Evolutionary conservation across 1,284 basidiomycete species (phyloP), one percentile per base, ranked within the genome.

Genomic region (Coniferiporia weirii): DNA sequence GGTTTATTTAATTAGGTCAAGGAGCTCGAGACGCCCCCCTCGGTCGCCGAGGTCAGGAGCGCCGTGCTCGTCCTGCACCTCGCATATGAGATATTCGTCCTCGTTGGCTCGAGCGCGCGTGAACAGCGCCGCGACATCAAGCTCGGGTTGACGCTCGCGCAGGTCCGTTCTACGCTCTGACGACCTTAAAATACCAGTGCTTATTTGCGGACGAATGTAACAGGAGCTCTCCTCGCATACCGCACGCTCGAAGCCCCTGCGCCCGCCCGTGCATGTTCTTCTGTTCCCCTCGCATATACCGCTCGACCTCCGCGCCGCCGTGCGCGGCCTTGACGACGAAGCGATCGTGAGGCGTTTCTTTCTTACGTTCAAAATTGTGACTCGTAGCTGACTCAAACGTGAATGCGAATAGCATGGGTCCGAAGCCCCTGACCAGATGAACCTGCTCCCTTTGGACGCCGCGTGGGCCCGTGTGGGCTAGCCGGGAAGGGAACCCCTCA

Each of bases 391-490:
- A 48, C 62, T 49, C 45, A 48, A n/a, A 48, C 47, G 34, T 50
- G 46, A 7, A 40, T 15, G 59, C 58, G 56, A 62, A 35, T 64
- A 91, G 89, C 88, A 88, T 59, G 74, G 73, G 27, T 77, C 77
- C 15, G 70, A 78, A 36, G 71, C 81, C 47, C 86, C 87, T 10
- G 82, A 89, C 63, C 87, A 91, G 64, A 91, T 91, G 87, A 89
- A 91, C 67, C 71, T 91, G 20, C 66, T 91, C n/a, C 76, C 84
- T 13, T 73, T 73, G 12, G 59, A 68, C 8, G 82, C 87, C 52
- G 86, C 86, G 17, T 67, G 75, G 15, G 71, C 73, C 57, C 85
- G 88, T 67, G 87, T 87, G 62, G 60, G 82, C 74, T 32, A 8
- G n/a, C n/a, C n/a, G 27, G 27, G 5, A 27, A 5, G 27, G 27